Conservation (phyloP, 139 green algal genomes). For the Desmodesmus armatus region DNA sequence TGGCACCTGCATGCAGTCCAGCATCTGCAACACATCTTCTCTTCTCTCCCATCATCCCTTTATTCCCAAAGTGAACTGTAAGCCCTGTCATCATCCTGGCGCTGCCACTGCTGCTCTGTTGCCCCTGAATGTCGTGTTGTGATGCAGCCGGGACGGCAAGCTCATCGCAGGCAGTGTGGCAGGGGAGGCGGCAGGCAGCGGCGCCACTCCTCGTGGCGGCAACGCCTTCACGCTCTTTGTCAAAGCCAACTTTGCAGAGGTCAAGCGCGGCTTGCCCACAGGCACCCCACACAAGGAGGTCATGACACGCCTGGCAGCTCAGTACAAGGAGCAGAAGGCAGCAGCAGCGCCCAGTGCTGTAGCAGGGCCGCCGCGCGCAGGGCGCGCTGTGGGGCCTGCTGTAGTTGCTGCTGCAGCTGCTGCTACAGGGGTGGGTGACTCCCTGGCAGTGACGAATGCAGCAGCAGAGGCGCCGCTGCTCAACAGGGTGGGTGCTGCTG, state of each 20-base stretch:
- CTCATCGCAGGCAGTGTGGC: background rate
- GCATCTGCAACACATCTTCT: too few relatives aligned
- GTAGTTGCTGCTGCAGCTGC: background rate
- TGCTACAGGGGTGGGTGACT: too few relatives aligned
- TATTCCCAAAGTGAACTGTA: too few relatives aligned
- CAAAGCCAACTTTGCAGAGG: slow-evolving; percentile 10
- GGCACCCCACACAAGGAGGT: slow-evolving; percentile 36
- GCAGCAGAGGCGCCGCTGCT: too few relatives aligned
- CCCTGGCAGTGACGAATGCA: too few relatives aligned
- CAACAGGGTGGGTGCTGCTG: too few relatives aligned
- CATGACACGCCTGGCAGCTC: slow-evolving; percentile 18
- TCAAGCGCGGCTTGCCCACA: slow-evolving; percentile 22
- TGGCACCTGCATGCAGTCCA: too few relatives aligned
- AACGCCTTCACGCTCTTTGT: slow-evolving; percentile 32
- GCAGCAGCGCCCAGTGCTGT: slow-evolving; percentile 9
- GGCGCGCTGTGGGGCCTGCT: background rate
- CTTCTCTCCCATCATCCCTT: too few relatives aligned
- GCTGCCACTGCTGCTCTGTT: background rate
- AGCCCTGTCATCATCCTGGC: background rate
- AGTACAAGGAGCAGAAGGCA: slow-evolving; percentile 34
- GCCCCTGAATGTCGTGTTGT: too few relatives aligned
- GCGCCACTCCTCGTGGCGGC: background rate
- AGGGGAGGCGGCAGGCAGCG: background rate
- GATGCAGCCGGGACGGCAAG: slow-evolving; percentile 18
- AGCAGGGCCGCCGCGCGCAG: background rate